These are phyloP conservation scores for Gracilaria gracilis DNA, from an alignment of 23 red algal genomes.

Conservation along the genomic window DNA sequence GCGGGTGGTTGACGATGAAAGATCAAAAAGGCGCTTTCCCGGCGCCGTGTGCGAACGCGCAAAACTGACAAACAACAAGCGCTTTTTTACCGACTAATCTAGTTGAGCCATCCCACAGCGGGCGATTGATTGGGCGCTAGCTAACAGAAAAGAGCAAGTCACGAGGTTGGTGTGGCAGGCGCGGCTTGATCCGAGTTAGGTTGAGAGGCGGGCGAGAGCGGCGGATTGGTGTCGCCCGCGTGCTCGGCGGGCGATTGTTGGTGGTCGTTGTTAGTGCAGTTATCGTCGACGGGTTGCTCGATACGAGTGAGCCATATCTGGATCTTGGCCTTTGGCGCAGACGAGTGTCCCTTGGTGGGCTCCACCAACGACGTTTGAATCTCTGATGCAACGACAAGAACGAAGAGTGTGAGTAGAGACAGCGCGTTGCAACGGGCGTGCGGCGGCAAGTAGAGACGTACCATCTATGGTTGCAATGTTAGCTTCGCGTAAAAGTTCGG, in stretches of 20 bases:
- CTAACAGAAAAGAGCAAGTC: background rate
- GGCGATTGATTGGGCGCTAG: background rate
- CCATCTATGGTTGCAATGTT: constrained; percentile 59
- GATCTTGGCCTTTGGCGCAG: constrained; percentile 78
- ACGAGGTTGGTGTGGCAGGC: constrained; percentile 3
- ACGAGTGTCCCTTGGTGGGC: constrained; percentile 44
- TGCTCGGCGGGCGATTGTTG: background rate
- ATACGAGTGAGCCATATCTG: constrained; percentile 80
- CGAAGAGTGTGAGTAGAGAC: background rate
- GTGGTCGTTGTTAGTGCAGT: constrained; percentile 30
- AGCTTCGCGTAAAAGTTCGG: constrained; percentile 64
- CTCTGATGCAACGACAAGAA: background rate
- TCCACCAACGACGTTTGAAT: constrained; percentile 80
- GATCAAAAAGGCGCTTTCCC: background rate
- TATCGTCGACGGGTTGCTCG: background rate
- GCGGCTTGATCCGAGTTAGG: background rate
- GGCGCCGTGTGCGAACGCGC: background rate
- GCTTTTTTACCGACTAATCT: constrained; percentile 17
- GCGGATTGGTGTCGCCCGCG: constrained; percentile 24
- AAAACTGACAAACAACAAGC: background rate
- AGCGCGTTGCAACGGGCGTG: background rate
- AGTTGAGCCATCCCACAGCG: background rate
- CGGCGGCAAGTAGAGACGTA: constrained; percentile 31
- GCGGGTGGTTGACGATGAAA: background rate
- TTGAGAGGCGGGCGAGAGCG: background rate